Percentiles rank a stretch among this genome's conserved stretches.
These are phyloP conservation scores for Xylaria sp. DNA, from an alignment of 2,329 filamentous ascomycete genomes.

Conservation along the genomic window DNA sequence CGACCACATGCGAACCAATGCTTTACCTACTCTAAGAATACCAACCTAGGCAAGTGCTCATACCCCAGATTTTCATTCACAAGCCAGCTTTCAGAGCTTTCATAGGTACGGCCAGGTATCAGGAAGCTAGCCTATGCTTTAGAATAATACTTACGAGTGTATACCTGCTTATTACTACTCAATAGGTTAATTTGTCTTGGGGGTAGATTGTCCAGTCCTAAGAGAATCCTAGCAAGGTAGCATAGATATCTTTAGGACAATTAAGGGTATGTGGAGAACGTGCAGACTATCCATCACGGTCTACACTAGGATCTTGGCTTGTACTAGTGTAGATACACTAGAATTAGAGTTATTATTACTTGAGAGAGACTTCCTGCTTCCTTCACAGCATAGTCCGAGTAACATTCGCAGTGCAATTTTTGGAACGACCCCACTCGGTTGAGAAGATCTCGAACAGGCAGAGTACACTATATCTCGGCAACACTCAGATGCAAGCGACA, in stretches of 20 bases:
- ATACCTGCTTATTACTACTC: slow-evolving; percentile 26
- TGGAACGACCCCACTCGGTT: slow-evolving; percentile 10
- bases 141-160: slow-evolving; percentile 10
- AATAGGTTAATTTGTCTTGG: slow-evolving; percentile 11
- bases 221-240: not conserved
- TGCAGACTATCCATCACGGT: slow-evolving; percentile 20
- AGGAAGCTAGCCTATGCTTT: not conserved
- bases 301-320: slow-evolving; percentile 17
- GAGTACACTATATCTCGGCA: not conserved
- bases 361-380: slow-evolving; percentile 14
- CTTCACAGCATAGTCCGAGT: not conserved
- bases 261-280: slow-evolving; percentile 31
- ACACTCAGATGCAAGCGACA: slow-evolving; percentile 14
- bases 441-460: slow-evolving; percentile 1
- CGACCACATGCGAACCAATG: slow-evolving; percentile 16
- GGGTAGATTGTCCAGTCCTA: slow-evolving; percentile 19
- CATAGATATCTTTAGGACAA: slow-evolving; percentile 25
- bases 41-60: slow-evolving; percentile 13
- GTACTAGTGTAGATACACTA: slow-evolving; percentile 12
- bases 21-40: slow-evolving; percentile 1
- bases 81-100: not conserved
- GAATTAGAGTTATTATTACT: slow-evolving; percentile 30
- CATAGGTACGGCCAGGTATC: not conserved
- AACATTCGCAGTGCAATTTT: slow-evolving; percentile 3
- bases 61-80: slow-evolving; percentile 4